Percentiles rank a stretch among this genome's conserved stretches.
Conservation (phyloP, 345 rosid genomes). For the Leavenworthia alabamica region DNA sequence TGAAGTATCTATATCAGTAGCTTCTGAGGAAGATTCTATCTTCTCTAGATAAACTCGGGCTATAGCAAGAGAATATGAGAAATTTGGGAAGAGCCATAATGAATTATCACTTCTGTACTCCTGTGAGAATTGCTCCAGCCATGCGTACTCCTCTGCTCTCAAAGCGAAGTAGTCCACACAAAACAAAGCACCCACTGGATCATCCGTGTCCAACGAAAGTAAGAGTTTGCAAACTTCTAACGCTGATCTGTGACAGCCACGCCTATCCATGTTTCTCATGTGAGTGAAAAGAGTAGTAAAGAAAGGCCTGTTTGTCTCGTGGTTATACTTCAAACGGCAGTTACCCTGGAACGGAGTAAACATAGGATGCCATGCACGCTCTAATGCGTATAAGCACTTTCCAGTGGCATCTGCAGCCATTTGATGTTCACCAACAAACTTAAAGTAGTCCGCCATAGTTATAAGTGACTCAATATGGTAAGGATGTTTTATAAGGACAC, state of each 20-base stretch:
- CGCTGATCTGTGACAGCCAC: conserved; percentile 89
- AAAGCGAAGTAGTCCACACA: conserved; percentile 83
- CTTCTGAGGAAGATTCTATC: conserved; percentile 37
- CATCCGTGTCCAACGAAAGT: conserved; percentile 70
- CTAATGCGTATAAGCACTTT: conserved; percentile 73
- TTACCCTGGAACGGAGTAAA: conserved; percentile 69
- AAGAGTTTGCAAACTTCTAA: conserved; percentile 83
- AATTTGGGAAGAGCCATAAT: conserved; percentile 84
- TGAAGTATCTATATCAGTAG: conserved; percentile 17
- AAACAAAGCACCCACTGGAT: conserved; percentile 82
- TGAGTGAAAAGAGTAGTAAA: conserved; percentile 69
- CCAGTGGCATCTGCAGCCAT: conserved; percentile 78
- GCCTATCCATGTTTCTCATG: conserved; percentile 83
- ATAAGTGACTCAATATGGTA: conserved; percentile 89
- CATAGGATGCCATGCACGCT: conserved; percentile 89
- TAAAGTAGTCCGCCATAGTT: conserved; percentile 87
- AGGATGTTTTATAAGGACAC: conserved; percentile 55
- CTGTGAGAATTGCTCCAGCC: conserved; percentile 76
- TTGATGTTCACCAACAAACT: conserved; percentile 74
- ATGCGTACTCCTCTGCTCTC: conserved; percentile 75
- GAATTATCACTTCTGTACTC: conserved; percentile 63
- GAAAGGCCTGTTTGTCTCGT: conserved; percentile 73
- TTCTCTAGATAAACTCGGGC: conserved; percentile 62
- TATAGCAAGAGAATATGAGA: conserved; percentile 81
- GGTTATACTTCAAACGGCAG: conserved; percentile 60